phyloP scores from a whole-genome alignment of 2,329 filamentous ascomycete species.

The Talaromyces rugulosus region DNA sequence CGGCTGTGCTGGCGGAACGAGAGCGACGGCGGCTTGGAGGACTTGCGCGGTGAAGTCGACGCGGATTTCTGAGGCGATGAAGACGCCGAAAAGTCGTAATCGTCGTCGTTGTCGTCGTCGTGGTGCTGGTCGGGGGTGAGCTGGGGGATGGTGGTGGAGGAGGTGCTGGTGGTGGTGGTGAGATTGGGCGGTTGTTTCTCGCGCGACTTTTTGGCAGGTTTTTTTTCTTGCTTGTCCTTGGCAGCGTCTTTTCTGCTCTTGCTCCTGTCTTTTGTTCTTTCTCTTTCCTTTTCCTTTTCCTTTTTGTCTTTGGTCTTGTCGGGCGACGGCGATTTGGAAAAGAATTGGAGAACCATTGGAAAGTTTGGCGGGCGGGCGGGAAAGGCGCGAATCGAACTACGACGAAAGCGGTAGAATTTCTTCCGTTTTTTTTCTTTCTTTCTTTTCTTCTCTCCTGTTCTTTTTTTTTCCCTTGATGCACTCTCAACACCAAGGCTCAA shows the following conservation, averaged over 20 bases:
- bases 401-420: slow-evolving; percentile 38
- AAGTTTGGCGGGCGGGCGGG: slow-evolving; percentile 15
- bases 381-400: slow-evolving; percentile 29
- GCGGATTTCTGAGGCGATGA: slow-evolving; percentile 20
- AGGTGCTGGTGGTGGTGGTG: too few species aligned
- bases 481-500: neutral
- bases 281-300: slow-evolving; percentile 20
- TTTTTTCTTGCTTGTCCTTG: neutral
- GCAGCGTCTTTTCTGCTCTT: neutral
- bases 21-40: slow-evolving; percentile 16
- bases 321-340: slow-evolving; percentile 28
- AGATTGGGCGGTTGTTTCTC: neutral
- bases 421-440: slow-evolving; percentile 1
- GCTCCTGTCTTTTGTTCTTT: slow-evolving; percentile 11
- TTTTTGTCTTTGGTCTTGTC: slow-evolving; percentile 21
- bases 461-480: neutral
- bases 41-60: slow-evolving; percentile 10
- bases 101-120: neutral
- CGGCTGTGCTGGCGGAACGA: slow-evolving; percentile 22
- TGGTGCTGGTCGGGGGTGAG: neutral
- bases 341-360: slow-evolving; percentile 35
- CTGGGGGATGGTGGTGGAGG: neutral
- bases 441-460: neutral
- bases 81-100: slow-evolving; percentile 3
- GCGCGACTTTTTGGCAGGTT: neutral